phyloP scores from a whole-genome alignment of 2,329 filamentous ascomycete species.

The Ilyonectria mors-panacis region DNA sequence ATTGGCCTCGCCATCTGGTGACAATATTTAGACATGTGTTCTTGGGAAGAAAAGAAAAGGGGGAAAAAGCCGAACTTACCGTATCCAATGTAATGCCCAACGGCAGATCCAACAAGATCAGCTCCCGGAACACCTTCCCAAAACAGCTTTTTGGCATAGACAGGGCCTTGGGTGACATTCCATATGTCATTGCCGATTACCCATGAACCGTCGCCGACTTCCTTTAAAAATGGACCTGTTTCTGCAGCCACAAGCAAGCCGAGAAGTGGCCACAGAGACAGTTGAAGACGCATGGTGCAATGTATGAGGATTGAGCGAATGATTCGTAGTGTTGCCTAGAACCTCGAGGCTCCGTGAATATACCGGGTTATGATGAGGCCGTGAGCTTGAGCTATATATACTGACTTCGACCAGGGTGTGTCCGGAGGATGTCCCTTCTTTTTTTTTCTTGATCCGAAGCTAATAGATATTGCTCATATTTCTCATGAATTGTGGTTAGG shows the following conservation, averaged over 20 bases:
- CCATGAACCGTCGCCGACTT: constrained; percentile 26
- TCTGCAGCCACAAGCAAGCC: constrained; percentile 14
- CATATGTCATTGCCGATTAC: constrained; percentile 33
- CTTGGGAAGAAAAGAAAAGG: neutral
- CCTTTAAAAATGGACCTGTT: constrained; percentile 20
- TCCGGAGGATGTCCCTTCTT: neutral
- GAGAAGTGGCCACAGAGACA: constrained; percentile 11
- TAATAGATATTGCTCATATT: neutral
- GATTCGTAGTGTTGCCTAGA: neutral
- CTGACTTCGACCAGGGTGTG: neutral
- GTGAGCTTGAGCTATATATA: neutral
- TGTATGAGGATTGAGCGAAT: neutral
- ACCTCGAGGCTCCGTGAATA: neutral
- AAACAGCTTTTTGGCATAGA: constrained; percentile 31
- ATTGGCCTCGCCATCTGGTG: constrained; percentile 24
- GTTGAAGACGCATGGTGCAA: constrained; percentile 9
- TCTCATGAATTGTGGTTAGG: neutral
- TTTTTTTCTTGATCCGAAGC: neutral
- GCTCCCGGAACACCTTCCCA: constrained; percentile 30
- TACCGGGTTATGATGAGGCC: neutral
- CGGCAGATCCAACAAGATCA: constrained; percentile 26
- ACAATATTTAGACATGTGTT: neutral
- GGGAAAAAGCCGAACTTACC: neutral
- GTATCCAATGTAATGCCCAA: constrained; percentile 32
- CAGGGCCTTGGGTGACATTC: constrained; percentile 32